Base-by-base conservation (phyloP, 306 rosid species). In the Vachellia pachyceras region DNA sequence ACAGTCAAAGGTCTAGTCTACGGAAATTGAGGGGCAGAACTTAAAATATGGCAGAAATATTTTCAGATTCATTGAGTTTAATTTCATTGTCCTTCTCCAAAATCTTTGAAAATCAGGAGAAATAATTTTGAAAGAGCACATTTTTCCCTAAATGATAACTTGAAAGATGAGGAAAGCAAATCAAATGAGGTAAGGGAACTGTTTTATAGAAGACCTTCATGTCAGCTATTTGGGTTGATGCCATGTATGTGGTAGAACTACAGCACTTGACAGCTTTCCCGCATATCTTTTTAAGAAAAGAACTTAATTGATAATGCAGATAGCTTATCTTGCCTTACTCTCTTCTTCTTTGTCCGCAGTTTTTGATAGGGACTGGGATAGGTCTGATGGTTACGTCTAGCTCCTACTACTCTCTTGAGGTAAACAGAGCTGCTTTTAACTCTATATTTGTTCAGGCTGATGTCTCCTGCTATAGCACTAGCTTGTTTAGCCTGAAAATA, bases 391-490 rank as follows among this genome's bases (percentile, higher is more conserved):
- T 88, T 79, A 86, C 84, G 23, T 76, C 97, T 45, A 46, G 88
- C 73, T 79, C 91, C 18, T 92, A 91, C 58, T 60, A 72, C 22
- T 69, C 64, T 40, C 17, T 9, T 9, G 94, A 92, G 97, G 97
- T 92, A 81, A 80, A 65, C 42, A 35, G 66, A 33, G 69, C 72
- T 60, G 41, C 54, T 42, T 76, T 73, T 41, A 18, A 57, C 64
- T 49, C 23, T 82, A 37, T 35, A 69, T 69, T 78, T 85, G 45
- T 73, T 22, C 77, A 33, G 15, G 65, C 10, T 71, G 40, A 47
- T 71, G 42, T 29, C 73, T 29, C 46, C 6, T 49, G 64, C 44
- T 5, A 50, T 37, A 29, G 49, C 1, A 4, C 33, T 40, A 20
- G 50, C 72, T 68, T 69, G 5, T 44, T 42, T 69, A 69, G 25